Conservation (phyloP, 2,329 filamentous ascomycete genomes). For the Exophiala spinifera region DNA sequence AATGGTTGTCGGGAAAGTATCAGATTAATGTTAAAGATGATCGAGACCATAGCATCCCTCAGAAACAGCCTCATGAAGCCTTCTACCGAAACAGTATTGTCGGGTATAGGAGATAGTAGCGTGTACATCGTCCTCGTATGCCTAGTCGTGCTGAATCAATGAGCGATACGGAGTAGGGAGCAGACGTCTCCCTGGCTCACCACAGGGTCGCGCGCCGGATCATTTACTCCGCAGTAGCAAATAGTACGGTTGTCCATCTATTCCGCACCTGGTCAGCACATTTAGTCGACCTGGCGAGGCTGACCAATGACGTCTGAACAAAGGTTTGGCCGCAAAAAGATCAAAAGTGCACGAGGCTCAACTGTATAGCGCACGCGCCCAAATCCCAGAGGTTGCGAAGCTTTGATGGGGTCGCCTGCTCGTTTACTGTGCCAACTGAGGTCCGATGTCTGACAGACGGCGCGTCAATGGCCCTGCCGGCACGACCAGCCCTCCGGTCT, state of each 20-base stretch:
- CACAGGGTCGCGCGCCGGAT: no score
- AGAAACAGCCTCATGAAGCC: no score
- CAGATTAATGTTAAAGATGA: no score
- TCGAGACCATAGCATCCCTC: no score
- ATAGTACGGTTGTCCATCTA: neutral
- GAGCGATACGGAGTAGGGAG: no score
- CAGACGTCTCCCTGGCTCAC: no score
- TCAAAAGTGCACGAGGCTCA: neutral
- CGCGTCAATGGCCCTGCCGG: constrained; percentile 85
- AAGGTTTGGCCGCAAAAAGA: neutral
- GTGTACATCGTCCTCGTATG: no score
- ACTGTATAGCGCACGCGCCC: neutral
- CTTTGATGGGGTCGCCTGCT: constrained; percentile 16
- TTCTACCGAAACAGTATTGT: no score
- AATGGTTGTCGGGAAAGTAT: no score
- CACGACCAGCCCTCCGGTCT: constrained; percentile 71
- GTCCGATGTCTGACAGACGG: constrained; percentile 74
- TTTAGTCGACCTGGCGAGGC: neutral
- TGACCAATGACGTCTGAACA: neutral
- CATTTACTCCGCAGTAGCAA: no score
- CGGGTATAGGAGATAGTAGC: no score
- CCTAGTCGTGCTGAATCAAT: no score
- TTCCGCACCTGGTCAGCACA: neutral
- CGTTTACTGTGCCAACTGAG: constrained; percentile 22
- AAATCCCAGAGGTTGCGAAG: neutral